These are phyloP conservation scores for Colletotrichum filicis DNA, from an alignment of 2,329 filamentous ascomycete species.

Conservation along the genomic window DNA sequence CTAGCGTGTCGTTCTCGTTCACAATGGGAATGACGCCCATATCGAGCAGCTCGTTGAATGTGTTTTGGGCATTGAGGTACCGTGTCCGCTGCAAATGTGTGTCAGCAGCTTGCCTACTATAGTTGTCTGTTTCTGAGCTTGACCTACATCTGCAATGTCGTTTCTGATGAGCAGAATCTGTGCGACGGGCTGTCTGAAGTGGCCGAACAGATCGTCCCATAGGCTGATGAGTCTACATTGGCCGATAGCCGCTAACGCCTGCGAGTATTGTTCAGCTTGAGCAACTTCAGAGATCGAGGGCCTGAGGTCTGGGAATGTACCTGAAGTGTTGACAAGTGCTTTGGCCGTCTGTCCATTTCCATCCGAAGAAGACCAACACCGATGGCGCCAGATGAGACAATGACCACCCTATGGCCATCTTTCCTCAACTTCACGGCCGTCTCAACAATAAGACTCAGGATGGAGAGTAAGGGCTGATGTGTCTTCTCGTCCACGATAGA, in stretches of 20 bases:
- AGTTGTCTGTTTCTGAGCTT: background rate
- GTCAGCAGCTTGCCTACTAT: slow-evolving; percentile 25
- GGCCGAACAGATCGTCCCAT: slow-evolving; percentile 92
- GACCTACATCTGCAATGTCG: slow-evolving; percentile 89
- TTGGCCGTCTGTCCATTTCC: slow-evolving; percentile 87
- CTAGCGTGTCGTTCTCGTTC: slow-evolving; percentile 97
- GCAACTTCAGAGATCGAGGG: background rate
- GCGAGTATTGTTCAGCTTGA: slow-evolving; percentile 12
- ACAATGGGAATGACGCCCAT: slow-evolving; percentile 99
- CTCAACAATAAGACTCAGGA: slow-evolving; percentile 91
- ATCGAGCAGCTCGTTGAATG: slow-evolving; percentile 86
- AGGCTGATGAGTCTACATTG: slow-evolving; percentile 95
- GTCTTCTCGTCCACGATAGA: slow-evolving; percentile 98
- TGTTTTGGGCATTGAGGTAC: slow-evolving; percentile 97
- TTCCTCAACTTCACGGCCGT: slow-evolving; percentile 88
- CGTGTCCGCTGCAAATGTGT: slow-evolving; percentile 74
- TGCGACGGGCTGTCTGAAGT: slow-evolving; percentile 89
- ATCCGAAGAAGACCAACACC: slow-evolving; percentile 92
- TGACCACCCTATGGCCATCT: slow-evolving; percentile 93
- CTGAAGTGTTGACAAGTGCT: slow-evolving; percentile 90
- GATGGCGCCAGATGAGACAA: slow-evolving; percentile 97
- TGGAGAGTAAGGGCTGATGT: slow-evolving; percentile 92
- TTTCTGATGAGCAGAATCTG: slow-evolving; percentile 95
- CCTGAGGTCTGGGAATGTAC: slow-evolving; percentile 49
- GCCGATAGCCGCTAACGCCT: slow-evolving; percentile 93